These are phyloP conservation scores for Ganoderma multipileum DNA, from an alignment of 1,284 basidiomycete genomes.

Conservation along the genomic window DNA sequence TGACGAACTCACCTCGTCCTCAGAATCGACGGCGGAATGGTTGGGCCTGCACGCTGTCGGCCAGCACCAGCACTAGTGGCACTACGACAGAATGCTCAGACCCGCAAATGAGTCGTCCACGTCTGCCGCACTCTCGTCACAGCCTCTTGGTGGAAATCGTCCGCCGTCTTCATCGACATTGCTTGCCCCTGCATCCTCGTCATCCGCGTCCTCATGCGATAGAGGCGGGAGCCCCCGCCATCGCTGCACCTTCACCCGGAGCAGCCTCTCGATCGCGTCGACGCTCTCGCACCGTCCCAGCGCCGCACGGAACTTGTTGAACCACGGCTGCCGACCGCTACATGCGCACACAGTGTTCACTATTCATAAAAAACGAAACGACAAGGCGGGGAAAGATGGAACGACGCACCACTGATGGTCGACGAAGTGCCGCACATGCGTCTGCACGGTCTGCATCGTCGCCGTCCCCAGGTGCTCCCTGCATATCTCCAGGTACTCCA, in stretches of 20 bases:
- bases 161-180: background rate
- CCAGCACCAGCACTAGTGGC: background rate
- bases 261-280: constrained; percentile 53
- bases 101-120: constrained; percentile 1
- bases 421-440: constrained; percentile 67
- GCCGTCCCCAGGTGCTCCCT: constrained; percentile 53
- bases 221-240: constrained; percentile 53
- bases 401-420: constrained; percentile 63
- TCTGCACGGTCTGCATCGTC: constrained; percentile 54
- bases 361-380: background rate
- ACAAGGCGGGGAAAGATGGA: constrained; percentile 1
- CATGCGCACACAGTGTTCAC: background rate
- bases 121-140: background rate
- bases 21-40: background rate
- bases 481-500: constrained; percentile 70
- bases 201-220: constrained; percentile 12
- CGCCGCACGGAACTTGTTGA: constrained; percentile 56
- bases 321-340: constrained; percentile 62
- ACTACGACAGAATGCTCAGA: background rate
- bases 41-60: background rate
- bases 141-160: background rate
- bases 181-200: background rate
- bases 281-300: constrained; percentile 49
- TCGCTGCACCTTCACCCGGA: constrained; percentile 52
- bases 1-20: background rate